These are phyloP conservation scores for Apophysomyces variabilis DNA, from an alignment of 371 early-diverging fungal genomes.

Conservation along the genomic window DNA sequence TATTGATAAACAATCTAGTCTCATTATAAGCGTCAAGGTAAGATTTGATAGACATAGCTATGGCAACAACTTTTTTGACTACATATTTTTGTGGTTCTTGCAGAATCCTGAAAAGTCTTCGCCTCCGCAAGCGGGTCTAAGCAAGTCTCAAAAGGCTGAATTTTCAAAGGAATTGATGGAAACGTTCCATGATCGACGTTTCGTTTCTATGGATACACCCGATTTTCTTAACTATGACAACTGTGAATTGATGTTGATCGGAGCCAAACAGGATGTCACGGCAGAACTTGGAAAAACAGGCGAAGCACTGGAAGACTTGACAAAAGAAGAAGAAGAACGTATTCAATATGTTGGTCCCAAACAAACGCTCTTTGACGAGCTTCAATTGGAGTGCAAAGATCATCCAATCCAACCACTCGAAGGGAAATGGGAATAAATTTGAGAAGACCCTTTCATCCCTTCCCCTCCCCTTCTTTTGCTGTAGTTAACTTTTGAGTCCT, in stretches of 20 bases:
- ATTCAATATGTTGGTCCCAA: slow-evolving; percentile 26
- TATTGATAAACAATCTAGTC: slow-evolving; percentile 48
- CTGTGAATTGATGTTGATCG: slow-evolving; percentile 44
- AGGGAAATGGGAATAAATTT: slow-evolving; percentile 39
- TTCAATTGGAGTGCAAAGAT: slow-evolving; percentile 24
- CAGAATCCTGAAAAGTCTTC: slow-evolving; percentile 33
- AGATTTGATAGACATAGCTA: not conserved
- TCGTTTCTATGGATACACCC: slow-evolving; percentile 34
- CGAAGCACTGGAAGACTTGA: slow-evolving; percentile 31
- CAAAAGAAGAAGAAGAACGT: slow-evolving; percentile 31
- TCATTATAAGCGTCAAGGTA: slow-evolving; percentile 55
- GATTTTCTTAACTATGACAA: slow-evolving; percentile 40
- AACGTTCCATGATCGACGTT: slow-evolving; percentile 36
- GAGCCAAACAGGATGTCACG: slow-evolving; percentile 38
- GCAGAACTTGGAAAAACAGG: slow-evolving; percentile 41
- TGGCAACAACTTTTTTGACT: not conserved
- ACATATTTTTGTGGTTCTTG: not conserved
- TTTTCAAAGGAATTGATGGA: slow-evolving; percentile 29
- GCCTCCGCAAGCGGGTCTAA: slow-evolving; percentile 32
- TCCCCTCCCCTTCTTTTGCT: too few relatives aligned
- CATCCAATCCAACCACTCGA: slow-evolving; percentile 35
- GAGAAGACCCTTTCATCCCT: not conserved
- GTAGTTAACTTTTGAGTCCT: too few relatives aligned
- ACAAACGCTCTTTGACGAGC: slow-evolving; percentile 29
- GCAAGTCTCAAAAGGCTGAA: slow-evolving; percentile 26